Conservation (phyloP, 1,284 basidiomycete species). For the Ganoderma sinense region DNA sequence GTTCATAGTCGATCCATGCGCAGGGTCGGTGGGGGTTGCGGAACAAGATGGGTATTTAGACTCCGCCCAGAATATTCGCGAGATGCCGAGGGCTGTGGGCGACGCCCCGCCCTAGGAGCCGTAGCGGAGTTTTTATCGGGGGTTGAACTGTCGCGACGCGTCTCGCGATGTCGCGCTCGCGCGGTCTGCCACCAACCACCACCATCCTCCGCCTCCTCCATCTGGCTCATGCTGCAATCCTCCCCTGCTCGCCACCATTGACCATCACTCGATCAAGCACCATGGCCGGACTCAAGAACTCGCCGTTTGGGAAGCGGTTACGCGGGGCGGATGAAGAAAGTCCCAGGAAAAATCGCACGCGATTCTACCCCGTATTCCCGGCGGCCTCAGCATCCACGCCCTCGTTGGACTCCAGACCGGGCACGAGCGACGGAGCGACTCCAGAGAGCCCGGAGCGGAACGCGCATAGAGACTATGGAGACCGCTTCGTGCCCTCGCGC, state of each 20-base stretch:
- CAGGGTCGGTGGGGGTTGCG: conserved; percentile 35
- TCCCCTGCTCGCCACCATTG: conserved; percentile 28
- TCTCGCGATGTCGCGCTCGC: conserved; percentile 19
- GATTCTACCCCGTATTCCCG: conserved; percentile 63
- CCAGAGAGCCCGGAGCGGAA: conserved; percentile 61
- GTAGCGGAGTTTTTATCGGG: conserved; percentile 15
- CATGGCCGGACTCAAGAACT: conserved; percentile 82
- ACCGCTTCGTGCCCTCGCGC: conserved; percentile 78
- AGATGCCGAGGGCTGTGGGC: conserved; percentile 26
- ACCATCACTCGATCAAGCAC: conserved; percentile 27
- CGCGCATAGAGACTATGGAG: conserved; percentile 68
- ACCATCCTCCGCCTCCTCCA: conserved; percentile 25
- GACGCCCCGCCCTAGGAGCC: neutral
- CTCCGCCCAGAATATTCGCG: conserved; percentile 41
- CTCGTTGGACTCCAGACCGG: conserved; percentile 60
- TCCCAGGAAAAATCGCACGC: conserved; percentile 58
- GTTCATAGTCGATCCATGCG: conserved; percentile 48
- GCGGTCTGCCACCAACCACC: conserved; percentile 25
- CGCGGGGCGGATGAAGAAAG: conserved; percentile 65
- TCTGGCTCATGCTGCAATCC: conserved; percentile 35
- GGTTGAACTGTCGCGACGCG: conserved; percentile 33
- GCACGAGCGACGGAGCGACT: conserved; percentile 60
- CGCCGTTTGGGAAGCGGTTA: conserved; percentile 80
- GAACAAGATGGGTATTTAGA: conserved; percentile 42
- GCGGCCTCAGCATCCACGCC: conserved; percentile 54